Evolutionary conservation across 257 asterid genomes (phyloP), one percentile per base, ranked within the genome.

Genomic region (Solanum tarijense): DNA sequence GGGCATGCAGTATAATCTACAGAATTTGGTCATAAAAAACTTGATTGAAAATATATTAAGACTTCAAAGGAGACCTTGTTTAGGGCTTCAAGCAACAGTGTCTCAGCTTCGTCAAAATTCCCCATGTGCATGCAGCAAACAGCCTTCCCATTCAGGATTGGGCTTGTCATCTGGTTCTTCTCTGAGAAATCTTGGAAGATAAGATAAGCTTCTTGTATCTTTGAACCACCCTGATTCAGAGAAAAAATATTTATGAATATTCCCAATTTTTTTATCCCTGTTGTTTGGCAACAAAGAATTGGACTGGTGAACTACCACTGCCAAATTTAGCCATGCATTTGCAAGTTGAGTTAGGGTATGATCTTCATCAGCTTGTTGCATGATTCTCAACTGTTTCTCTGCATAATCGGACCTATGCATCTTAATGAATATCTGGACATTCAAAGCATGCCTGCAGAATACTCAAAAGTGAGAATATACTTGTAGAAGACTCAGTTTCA

Each of bases 101-200:
- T 88, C 87, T 97, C 99, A 21, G 99, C 98, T 83, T 95, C 98
- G 60, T 93, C 98, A 58, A 97, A 96, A 88, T 93, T 94, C 35
- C 99, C 99, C 95, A 95, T 97, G 93, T 96, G 99, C 98, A 97
- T 94, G 96, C 98, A 94, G 92, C 98, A 97, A 90, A 96, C 94
- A 81, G 99, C 98, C 93, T 96, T 97, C 87, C 99, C 98, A 89
- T 96, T 97, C 79, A 97, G 93, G 87, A 97, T 91, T 93, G 94
- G 94, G 88, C 95, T 92, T 66, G 99, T 97, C 96, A 94, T 91
- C 78, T 87, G 97, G 86, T 92, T 94, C 95, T 93, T 96, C 94
- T 97, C 98, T 38, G 98, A 94, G 94, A 97, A 97, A 90, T 97
- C 99, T 91, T 95, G 99, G 94, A 93, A 97, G 79, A 97, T 97